Conservation (phyloP, 345 rosid genomes). For the Raphanus sativus region DNA sequence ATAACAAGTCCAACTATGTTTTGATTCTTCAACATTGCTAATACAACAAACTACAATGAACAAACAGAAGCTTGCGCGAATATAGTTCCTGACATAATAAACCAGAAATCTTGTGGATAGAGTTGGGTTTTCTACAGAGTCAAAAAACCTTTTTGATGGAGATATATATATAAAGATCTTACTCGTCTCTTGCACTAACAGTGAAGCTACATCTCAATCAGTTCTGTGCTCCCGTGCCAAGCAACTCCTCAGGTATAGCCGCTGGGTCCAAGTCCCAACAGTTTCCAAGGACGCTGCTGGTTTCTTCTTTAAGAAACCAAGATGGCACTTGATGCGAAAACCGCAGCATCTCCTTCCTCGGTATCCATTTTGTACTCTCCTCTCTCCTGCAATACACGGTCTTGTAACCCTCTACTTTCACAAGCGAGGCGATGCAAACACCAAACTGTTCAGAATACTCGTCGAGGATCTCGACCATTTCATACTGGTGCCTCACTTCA, state of each 20-base stretch:
- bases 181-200: constrained; percentile 26
- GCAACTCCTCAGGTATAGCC: constrained; percentile 95
- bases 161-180: constrained; percentile 21
- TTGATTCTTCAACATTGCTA: constrained; percentile 32
- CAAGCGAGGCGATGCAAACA: constrained; percentile 70
- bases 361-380: constrained; percentile 77
- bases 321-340: constrained; percentile 95
- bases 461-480: constrained; percentile 96
- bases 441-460: constrained; percentile 92
- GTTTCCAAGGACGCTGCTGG: constrained; percentile 56
- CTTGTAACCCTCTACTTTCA: constrained; percentile 79
- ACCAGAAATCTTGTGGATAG: constrained; percentile 25
- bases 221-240: constrained; percentile 48
- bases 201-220: constrained; percentile 10
- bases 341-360: constrained; percentile 86
- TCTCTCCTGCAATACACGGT: constrained; percentile 74
- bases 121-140: constrained; percentile 42
- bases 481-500: constrained; percentile 79
- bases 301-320: constrained; percentile 72
- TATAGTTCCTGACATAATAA: constrained; percentile 28
- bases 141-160: constrained; percentile 22
- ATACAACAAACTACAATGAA: constrained; percentile 35
- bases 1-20: constrained; percentile 28
- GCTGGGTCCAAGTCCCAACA: constrained; percentile 99
- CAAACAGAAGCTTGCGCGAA: constrained; percentile 33